phyloP scores from a whole-genome alignment of 208 protist genomes.

The Acanthamoeba healyi region DNA sequence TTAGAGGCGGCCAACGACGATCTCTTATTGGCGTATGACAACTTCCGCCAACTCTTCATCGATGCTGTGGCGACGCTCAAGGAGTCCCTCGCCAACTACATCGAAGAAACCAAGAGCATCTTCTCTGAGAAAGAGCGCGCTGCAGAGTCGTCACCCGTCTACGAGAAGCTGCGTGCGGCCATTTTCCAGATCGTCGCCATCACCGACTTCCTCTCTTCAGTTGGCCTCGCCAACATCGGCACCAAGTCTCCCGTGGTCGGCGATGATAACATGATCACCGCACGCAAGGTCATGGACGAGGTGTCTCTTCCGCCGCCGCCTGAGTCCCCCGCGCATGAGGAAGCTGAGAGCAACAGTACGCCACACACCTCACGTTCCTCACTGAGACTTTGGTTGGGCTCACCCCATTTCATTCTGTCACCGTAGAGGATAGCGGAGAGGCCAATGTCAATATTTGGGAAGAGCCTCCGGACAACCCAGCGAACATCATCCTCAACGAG shows the following conservation, averaged over 20 bases:
- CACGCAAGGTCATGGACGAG: slow-evolving; percentile 38
- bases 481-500: slow-evolving; percentile 76
- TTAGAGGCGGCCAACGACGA: slow-evolving; percentile 64
- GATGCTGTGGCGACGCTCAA: background rate
- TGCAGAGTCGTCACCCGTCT: slow-evolving; percentile 1
- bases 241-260: slow-evolving; percentile 7
- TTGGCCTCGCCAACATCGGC: slow-evolving; percentile 25
- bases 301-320: slow-evolving; percentile 12
- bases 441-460: slow-evolving; percentile 74
- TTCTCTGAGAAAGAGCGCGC: slow-evolving; percentile 30
- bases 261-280: slow-evolving; percentile 2
- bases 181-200: slow-evolving; percentile 23
- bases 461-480: slow-evolving; percentile 75
- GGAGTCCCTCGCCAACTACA: slow-evolving; percentile 54
- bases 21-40: slow-evolving; percentile 13
- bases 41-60: slow-evolving; percentile 10
- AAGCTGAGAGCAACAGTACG: background rate
- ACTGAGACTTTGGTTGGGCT: no score
- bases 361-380: no score
- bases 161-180: background rate
- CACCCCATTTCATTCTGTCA: no score
- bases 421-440: background rate
- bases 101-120: slow-evolving; percentile 68
- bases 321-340: background rate
- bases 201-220: background rate